These are phyloP conservation scores for Dimocarpus longan DNA, from an alignment of 345 rosid genomes.

Conservation along the genomic window DNA sequence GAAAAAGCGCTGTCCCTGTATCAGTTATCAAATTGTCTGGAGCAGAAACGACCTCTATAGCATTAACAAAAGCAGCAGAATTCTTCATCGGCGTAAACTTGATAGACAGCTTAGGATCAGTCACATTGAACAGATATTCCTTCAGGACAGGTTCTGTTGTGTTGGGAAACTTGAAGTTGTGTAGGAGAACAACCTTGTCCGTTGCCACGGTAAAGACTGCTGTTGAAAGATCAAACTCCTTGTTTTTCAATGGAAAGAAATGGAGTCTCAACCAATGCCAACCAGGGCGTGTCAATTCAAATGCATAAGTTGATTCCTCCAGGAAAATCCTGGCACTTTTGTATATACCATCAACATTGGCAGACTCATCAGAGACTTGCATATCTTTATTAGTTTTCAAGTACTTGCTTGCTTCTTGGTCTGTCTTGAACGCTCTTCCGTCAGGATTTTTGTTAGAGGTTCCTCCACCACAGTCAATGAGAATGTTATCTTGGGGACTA, in stretches of 20 bases:
- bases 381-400: conserved; percentile 51
- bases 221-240: conserved; percentile 49
- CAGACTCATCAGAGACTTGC: conserved; percentile 46
- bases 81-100: conserved; percentile 52
- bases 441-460: conserved; percentile 48
- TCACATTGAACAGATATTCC: conserved; percentile 66
- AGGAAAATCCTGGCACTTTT: conserved; percentile 57
- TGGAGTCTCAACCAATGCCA: conserved; percentile 82
- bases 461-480: conserved; percentile 63
- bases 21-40: conserved; percentile 64
- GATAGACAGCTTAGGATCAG: conserved; percentile 50
- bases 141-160: conserved; percentile 38
- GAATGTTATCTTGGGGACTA: conserved; percentile 55
- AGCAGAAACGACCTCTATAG: conserved; percentile 74
- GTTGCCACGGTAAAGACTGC: conserved; percentile 59
- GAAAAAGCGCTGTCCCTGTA: conserved; percentile 54
- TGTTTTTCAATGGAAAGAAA: conserved; percentile 48
- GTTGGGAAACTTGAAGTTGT: conserved; percentile 50
- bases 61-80: conserved; percentile 72
- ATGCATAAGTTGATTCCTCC: conserved; percentile 54
- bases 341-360: conserved; percentile 58
- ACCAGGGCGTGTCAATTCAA: conserved; percentile 54
- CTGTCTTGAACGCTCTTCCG: conserved; percentile 66
- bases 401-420: conserved; percentile 45
- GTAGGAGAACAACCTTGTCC: conserved; percentile 62